Evolutionary conservation across 169 alveolate genomes (phyloP).

Genomic region (Eimeria praecox): DNA sequence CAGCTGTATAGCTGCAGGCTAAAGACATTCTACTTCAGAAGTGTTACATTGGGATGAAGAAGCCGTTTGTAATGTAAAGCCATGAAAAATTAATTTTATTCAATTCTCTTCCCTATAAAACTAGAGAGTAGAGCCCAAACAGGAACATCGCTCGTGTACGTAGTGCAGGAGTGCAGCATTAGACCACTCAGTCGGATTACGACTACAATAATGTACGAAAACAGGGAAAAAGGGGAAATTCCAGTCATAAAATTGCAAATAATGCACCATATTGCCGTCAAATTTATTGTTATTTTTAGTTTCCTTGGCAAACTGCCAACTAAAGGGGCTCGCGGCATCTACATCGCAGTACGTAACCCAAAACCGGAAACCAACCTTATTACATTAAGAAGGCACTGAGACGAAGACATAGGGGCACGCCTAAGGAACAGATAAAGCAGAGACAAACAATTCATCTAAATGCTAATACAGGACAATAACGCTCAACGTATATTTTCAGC

Average conservation of each 20-base stretch:
- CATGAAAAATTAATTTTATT: background rate
- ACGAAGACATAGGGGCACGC: background rate
- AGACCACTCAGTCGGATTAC: background rate
- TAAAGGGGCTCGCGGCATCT: background rate
- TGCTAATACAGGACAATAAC: background rate
- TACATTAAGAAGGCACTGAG: background rate
- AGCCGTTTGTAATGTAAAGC: background rate
- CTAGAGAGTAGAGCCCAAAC: background rate
- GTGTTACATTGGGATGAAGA: background rate
- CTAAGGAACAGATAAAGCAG: background rate
- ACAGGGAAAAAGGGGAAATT: background rate
- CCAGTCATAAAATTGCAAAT: background rate
- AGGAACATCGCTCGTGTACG: background rate
- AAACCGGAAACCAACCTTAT: background rate
- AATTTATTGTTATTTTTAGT: background rate
- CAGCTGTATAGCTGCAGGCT: too few relatives aligned
- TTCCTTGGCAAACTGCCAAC: background rate
- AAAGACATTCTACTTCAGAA: background rate
- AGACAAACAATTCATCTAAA: background rate
- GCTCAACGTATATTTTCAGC: background rate
- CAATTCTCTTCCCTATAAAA: background rate
- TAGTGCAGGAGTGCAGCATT: background rate
- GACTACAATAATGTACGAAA: background rate
- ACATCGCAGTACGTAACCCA: background rate
- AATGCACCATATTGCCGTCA: background rate